phyloP scores from a whole-genome alignment of 768 basidiomycete species.

The Rhizopogon vesiculosus region DNA sequence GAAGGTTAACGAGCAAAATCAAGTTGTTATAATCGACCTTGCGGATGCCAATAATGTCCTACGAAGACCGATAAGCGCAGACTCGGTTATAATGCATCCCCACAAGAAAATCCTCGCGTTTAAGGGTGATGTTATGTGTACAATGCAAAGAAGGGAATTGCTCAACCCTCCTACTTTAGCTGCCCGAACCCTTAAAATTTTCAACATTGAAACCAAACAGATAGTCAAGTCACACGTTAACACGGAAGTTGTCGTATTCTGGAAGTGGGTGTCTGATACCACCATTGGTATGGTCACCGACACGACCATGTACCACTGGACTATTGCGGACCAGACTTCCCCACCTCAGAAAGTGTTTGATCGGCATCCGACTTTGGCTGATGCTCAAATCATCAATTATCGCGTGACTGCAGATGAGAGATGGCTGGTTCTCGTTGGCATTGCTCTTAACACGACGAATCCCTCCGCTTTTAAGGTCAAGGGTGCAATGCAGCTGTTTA shows the following conservation, averaged over 20 bases:
- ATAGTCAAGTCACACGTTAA: conserved; percentile 96
- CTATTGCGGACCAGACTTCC: conserved; percentile 69
- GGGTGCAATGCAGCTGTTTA: conserved; percentile 97
- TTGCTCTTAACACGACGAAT: conserved; percentile 87
- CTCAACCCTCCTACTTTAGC: conserved; percentile 44
- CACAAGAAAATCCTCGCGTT: conserved; percentile 94
- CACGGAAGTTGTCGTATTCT: conserved; percentile 93
- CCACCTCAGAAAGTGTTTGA: conserved; percentile 95
- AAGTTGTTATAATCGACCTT: conserved; percentile 98
- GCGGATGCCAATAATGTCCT: conserved; percentile 96
- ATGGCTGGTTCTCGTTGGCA: conserved; percentile 96
- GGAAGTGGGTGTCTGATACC: conserved; percentile 95
- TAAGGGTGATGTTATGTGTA: conserved; percentile 50
- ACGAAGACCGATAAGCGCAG: conserved; percentile 91
- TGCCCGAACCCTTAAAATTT: conserved; percentile 90
- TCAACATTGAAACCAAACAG: conserved; percentile 96
- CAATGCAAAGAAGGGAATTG: not conserved
- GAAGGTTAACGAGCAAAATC: conserved; percentile 91
- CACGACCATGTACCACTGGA: conserved; percentile 90
- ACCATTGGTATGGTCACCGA: conserved; percentile 96
- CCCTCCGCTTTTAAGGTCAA: conserved; percentile 98
- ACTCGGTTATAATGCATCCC: conserved; percentile 98
- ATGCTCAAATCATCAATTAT: conserved; percentile 98
- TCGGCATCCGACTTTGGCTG: conserved; percentile 89
- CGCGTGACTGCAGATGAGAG: conserved; percentile 89